Conservation (phyloP, 345 rosid genomes). For the Boechera retrofracta region DNA sequence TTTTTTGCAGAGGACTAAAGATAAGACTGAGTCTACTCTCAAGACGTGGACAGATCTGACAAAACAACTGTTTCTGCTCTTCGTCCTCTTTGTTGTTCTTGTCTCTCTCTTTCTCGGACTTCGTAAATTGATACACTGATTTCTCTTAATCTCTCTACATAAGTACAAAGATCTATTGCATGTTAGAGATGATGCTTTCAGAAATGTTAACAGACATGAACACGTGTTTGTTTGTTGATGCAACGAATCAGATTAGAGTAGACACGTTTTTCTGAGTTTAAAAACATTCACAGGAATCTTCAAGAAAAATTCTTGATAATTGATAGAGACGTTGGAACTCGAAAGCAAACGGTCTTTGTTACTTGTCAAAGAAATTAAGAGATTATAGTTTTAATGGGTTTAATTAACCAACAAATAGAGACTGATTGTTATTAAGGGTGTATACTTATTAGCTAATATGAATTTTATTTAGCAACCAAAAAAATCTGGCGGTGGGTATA, state of each 20-base stretch:
- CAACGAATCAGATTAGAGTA: constrained; percentile 32
- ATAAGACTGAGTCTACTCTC: constrained; percentile 42
- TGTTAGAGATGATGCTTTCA: constrained; percentile 34
- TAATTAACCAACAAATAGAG: not conserved
- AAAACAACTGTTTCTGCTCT: constrained; percentile 36
- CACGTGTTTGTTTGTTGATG: constrained; percentile 43
- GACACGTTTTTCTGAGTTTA: constrained; percentile 35
- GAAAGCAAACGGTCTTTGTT: constrained; percentile 27
- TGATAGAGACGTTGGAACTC: constrained; percentile 35
- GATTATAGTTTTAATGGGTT: not conserved
- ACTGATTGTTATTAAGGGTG: not conserved
- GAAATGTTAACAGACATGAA: constrained; percentile 27
- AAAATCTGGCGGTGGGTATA: too few relatives aligned
- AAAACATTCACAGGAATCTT: constrained; percentile 42
- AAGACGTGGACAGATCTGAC: constrained; percentile 42
- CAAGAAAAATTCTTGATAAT: constrained; percentile 11
- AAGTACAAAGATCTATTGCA: constrained; percentile 37
- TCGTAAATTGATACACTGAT: constrained; percentile 18
- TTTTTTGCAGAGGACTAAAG: constrained; percentile 38
- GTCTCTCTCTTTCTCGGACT: constrained; percentile 36
- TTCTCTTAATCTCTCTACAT: constrained; percentile 38
- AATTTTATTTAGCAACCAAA: too few relatives aligned
- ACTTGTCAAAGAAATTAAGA: constrained; percentile 4
- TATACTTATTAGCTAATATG: not conserved
- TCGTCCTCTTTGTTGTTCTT: constrained; percentile 45